Conservation (phyloP, 306 rosid genomes). For the Prosopis cineraria region DNA sequence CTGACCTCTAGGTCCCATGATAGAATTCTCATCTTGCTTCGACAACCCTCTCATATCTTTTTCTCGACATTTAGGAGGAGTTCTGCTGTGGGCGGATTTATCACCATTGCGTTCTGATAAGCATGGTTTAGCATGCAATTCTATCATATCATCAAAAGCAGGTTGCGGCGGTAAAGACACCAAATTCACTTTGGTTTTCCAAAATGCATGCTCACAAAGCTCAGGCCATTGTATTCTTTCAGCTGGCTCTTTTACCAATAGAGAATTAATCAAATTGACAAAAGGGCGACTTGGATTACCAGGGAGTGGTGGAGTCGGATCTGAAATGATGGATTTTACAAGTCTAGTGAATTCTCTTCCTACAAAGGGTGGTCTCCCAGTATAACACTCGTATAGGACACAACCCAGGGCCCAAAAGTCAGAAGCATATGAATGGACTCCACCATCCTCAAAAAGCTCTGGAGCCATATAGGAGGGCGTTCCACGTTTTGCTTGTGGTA, state of each 20-base stretch:
- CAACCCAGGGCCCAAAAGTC: conserved; percentile 99
- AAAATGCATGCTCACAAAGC: conserved; percentile 90
- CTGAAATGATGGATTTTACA: conserved; percentile 89
- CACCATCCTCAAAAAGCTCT: conserved; percentile 94
- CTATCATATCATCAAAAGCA: conserved; percentile 85
- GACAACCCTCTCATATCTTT: conserved; percentile 63
- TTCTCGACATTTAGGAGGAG: conserved; percentile 85
- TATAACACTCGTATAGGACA: conserved; percentile 88
- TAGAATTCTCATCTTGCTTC: conserved; percentile 78
- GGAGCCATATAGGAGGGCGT: conserved; percentile 99
- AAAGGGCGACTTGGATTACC: conserved; percentile 93
- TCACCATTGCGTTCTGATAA: conserved; percentile 84
- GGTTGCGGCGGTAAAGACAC: conserved; percentile 85
- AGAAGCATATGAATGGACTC: conserved; percentile 91
- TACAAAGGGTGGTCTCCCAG: conserved; percentile 92
- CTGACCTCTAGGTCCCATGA: conserved; percentile 53
- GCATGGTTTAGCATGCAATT: conserved; percentile 64
- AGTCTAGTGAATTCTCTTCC: conserved; percentile 93
- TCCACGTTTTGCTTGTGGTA: conserved; percentile 95
- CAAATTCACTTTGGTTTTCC: conserved; percentile 67
- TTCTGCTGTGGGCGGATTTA: conserved; percentile 63
- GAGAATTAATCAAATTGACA: conserved; percentile 80
- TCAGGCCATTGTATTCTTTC: conserved; percentile 94
- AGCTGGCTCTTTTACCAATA: conserved; percentile 91
- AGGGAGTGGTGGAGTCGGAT: conserved; percentile 84